phyloP scores from a whole-genome alignment of 73 alveolate genomes.

The Paramecium bursaria region DNA sequence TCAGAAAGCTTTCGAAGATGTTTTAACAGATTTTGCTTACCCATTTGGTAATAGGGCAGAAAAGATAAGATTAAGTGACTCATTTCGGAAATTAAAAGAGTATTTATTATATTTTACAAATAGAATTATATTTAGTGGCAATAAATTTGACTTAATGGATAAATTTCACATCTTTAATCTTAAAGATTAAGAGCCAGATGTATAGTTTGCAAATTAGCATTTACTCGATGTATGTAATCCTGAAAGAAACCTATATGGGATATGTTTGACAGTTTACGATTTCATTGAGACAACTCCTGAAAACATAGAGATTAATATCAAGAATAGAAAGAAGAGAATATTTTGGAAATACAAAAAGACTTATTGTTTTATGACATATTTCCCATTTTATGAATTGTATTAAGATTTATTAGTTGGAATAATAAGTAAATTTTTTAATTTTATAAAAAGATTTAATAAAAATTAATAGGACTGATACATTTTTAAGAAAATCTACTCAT shows the following conservation, averaged over 20 bases:
- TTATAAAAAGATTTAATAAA: constrained; percentile 54
- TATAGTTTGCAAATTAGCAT: background rate
- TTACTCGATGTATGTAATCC: constrained; percentile 45
- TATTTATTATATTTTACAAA: background rate
- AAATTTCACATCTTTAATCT: constrained; percentile 11
- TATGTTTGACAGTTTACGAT: constrained; percentile 56
- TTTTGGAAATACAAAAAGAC: constrained; percentile 67
- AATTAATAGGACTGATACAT: constrained; percentile 59
- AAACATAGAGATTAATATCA: background rate
- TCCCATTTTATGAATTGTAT: constrained; percentile 65
- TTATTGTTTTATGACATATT: constrained; percentile 59
- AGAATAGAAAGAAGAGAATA: constrained; percentile 55
- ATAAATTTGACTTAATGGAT: constrained; percentile 54
- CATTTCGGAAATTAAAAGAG: constrained; percentile 44
- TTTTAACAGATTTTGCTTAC: constrained; percentile 36
- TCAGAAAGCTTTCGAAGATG: constrained; percentile 18
- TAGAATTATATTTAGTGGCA: constrained; percentile 46
- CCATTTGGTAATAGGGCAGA: constrained; percentile 44
- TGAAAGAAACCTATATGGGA: constrained; percentile 53
- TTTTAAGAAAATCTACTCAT: background rate
- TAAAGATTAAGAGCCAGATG: constrained; percentile 17
- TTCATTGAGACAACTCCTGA: constrained; percentile 65
- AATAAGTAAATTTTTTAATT: constrained; percentile 20
- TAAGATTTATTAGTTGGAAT: constrained; percentile 54
- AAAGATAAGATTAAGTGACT: constrained; percentile 7